Evolutionary conservation across 2,329 filamentous ascomycete genomes (phyloP), one percentile per base, ranked within the genome.

Genomic region (Talaromyces sp.): DNA sequence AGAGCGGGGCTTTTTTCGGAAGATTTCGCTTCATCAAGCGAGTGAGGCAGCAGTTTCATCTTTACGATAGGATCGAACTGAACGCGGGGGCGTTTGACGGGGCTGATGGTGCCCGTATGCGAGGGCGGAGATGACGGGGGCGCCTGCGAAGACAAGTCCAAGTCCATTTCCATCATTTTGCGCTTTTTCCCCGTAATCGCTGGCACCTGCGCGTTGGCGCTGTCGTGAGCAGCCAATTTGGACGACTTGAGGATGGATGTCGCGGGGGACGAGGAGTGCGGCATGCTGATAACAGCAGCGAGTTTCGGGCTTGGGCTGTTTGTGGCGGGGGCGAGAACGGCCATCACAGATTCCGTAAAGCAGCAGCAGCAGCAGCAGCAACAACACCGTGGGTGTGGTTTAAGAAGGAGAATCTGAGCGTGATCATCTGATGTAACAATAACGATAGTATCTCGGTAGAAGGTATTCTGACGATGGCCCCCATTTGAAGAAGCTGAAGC

Each of bases 1-100:
- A 88, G 77, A 54, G 84, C 81, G 61, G 79, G 73, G 61, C 80
- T 82, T 74, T 85, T 86, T 64, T 83, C 81, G 61, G 73, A 75
- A 60, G 78, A 75, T 58, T 77, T 58, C 79, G 70, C 63, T 82
- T 75, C 57, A 81, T 76, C 57, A 9, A 42, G 22, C 28, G 22
- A 28, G 10, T 62, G 56, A 25, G 62, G 56, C 17, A 53, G 27
- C 25, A 28, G 64, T 68, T 27, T 53, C 7, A 32, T n/a, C 51
- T 73, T 69, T 52, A 77, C 72, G 17, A 76, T 71, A 30, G 70
- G 67, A 52, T 78, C 74, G 57, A 80, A 80, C 59, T 76, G 76
- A 30, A 80, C 78, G 30, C 77, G 73, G 27, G 73, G 68, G 51
- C 75, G 75, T 66, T 80, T 80, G 60, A 73, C 75, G 44, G 72